Evolutionary conservation across 495 filamentous ascomycete species (phyloP).

Genomic region (Neurospora terricola): DNA sequence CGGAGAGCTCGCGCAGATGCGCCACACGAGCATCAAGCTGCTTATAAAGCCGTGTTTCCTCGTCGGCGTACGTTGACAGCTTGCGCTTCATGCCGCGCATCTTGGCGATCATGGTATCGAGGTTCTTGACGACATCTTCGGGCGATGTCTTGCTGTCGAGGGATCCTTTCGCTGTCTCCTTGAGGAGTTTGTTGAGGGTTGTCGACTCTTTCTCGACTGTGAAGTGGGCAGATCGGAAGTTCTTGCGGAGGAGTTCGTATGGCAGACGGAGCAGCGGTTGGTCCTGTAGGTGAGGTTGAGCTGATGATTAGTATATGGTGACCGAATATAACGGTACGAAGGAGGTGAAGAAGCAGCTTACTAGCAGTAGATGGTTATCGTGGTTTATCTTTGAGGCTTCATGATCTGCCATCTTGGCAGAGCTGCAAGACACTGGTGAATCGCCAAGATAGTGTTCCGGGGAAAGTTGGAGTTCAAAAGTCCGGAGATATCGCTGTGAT

Average conservation of each 20-base stretch:
- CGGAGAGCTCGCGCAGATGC: slow-evolving; percentile 70
- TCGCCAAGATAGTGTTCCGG: not conserved
- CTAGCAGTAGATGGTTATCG: slow-evolving; percentile 38
- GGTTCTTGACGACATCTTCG: slow-evolving; percentile 59
- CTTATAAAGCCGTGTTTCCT: slow-evolving; percentile 62
- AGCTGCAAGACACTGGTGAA: not conserved
- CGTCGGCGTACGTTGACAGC: slow-evolving; percentile 62
- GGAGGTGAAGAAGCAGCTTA: slow-evolving; percentile 12
- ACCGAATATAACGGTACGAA: not conserved
- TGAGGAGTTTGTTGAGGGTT: slow-evolving; percentile 57
- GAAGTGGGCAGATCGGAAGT: slow-evolving; percentile 81
- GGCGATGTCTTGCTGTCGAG: slow-evolving; percentile 48
- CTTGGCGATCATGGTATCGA: slow-evolving; percentile 74
- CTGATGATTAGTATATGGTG: not conserved
- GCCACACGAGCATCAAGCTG: slow-evolving; percentile 66
- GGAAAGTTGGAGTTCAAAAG: not conserved
- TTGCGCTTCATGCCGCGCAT: slow-evolving; percentile 85
- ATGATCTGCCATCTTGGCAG: slow-evolving; percentile 32
- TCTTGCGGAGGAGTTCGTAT: slow-evolving; percentile 81
- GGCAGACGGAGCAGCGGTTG: slow-evolving; percentile 91
- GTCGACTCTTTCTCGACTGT: slow-evolving; percentile 70
- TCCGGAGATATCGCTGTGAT: not conserved
- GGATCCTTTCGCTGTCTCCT: slow-evolving; percentile 57
- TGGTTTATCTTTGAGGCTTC: slow-evolving; percentile 36
- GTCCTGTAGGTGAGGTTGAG: slow-evolving; percentile 47